Evolutionary conservation across 2,329 filamentous ascomycete species (phyloP).

Genomic region (Volutella citrinella): DNA sequence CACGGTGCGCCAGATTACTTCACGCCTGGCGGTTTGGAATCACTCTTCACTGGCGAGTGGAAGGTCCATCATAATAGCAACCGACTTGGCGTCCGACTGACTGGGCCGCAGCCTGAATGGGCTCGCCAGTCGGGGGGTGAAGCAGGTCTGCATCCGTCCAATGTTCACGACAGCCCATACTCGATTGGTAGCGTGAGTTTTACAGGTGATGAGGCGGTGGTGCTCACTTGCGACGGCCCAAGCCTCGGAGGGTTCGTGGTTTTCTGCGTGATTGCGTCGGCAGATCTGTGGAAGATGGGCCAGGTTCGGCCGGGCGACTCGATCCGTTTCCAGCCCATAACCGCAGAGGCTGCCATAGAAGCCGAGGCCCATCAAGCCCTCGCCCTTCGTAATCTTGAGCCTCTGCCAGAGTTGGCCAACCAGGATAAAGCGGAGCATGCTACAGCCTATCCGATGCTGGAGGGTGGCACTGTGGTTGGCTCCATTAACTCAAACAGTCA

Average conservation of each 20-base stretch:
- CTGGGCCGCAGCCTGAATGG: slow-evolving; percentile 36
- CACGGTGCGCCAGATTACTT: slow-evolving; percentile 38
- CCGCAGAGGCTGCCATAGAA: slow-evolving; percentile 20
- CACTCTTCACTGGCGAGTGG: slow-evolving; percentile 34
- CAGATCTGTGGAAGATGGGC: slow-evolving; percentile 41
- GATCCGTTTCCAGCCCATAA: slow-evolving; percentile 31
- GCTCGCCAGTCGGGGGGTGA: slow-evolving; percentile 34
- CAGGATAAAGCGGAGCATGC: too few species aligned
- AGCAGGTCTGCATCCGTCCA: slow-evolving; percentile 40
- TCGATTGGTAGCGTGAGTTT: slow-evolving; percentile 41
- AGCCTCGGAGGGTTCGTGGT: slow-evolving; percentile 41
- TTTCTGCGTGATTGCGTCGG: slow-evolving; percentile 34
- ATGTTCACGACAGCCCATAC: slow-evolving; percentile 38
- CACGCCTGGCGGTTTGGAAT: slow-evolving; percentile 26
- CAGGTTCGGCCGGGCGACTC: slow-evolving; percentile 38
- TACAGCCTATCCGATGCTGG: too few species aligned
- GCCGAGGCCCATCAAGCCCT: slow-evolving; percentile 19
- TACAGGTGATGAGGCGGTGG: slow-evolving; percentile 39
- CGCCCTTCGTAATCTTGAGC: slow-evolving; percentile 19
- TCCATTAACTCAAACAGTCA: slow-evolving; percentile 12
- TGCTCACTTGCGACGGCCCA: slow-evolving; percentile 38
- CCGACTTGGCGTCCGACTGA: slow-evolving; percentile 36
- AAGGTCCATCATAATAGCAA: slow-evolving; percentile 40
- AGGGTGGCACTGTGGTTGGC: slow-evolving; percentile 11
- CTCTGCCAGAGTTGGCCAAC: slow-evolving; percentile 1